These are phyloP conservation scores for Strobilomyces confusus DNA, from an alignment of 768 basidiomycete genomes.

Conservation along the genomic window DNA sequence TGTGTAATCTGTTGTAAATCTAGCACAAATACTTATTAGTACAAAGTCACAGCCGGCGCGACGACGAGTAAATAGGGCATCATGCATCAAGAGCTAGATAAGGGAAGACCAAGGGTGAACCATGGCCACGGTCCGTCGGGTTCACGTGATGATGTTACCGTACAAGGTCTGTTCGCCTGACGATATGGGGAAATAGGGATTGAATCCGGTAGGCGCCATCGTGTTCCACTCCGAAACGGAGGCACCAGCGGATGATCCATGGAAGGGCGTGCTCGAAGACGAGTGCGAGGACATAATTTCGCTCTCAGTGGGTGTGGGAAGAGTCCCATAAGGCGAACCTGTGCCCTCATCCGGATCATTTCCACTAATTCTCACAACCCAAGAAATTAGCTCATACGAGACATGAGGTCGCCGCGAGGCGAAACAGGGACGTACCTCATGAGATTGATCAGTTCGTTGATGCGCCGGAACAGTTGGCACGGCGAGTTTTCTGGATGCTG, in stretches of 20 bases:
- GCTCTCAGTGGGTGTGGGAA: conserved; percentile 58
- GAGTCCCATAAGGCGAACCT: conserved; percentile 49
- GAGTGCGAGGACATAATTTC: conserved; percentile 50
- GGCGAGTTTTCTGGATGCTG: conserved; percentile 51
- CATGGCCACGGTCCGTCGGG: neutral
- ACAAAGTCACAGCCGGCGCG: conserved; percentile 31
- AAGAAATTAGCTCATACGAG: conserved; percentile 29
- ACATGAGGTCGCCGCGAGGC: conserved; percentile 35
- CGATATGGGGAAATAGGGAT: conserved; percentile 64
- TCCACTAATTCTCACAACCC: conserved; percentile 39
- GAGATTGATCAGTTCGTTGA: conserved; percentile 56
- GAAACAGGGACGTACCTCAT: conserved; percentile 54
- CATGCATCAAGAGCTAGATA: conserved; percentile 13
- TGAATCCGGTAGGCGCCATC: conserved; percentile 53
- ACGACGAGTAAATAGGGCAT: conserved; percentile 25
- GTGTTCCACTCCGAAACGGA: conserved; percentile 61
- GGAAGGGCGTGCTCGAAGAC: conserved; percentile 40
- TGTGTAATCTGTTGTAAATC: conserved; percentile 23
- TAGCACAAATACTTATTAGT: conserved; percentile 26
- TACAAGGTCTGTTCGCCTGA: conserved; percentile 54
- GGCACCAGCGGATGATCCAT: conserved; percentile 42
- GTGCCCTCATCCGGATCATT: conserved; percentile 47
- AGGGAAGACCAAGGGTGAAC: neutral
- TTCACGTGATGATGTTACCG: conserved; percentile 54
- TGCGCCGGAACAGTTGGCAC: conserved; percentile 56